Conservation (phyloP, 192 early-diverging fungal genomes). For the Ambispora gerdemannii region DNA sequence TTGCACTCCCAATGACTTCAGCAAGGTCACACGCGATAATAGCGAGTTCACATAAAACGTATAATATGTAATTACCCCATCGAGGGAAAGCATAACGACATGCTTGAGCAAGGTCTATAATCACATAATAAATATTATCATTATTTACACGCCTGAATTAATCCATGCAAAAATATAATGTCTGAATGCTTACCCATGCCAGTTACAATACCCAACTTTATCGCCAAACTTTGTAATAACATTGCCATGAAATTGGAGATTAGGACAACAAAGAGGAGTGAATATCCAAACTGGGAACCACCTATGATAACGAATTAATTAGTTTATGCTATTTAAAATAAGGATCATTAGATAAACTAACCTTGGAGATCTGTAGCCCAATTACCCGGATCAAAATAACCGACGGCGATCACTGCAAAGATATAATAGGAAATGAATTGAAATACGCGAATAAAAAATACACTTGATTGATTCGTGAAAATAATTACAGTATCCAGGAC, state of each 20-base stretch:
- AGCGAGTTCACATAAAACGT: slow-evolving; percentile 68
- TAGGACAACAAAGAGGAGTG: slow-evolving; percentile 69
- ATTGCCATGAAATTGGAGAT: slow-evolving; percentile 74
- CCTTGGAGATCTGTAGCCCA: slow-evolving; percentile 78
- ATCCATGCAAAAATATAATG: too few relatives aligned
- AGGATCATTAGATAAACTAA: slow-evolving; percentile 5
- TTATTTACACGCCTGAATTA: too few relatives aligned
- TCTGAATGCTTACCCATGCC: slow-evolving; percentile 46
- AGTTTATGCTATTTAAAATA: neutral
- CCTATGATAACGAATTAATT: slow-evolving; percentile 41
- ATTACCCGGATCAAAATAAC: slow-evolving; percentile 81
- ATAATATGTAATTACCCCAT: slow-evolving; percentile 61
- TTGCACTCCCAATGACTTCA: slow-evolving; percentile 81
- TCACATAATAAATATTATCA: too few relatives aligned
- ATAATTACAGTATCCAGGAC: slow-evolving; percentile 46
- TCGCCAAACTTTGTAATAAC: slow-evolving; percentile 70
- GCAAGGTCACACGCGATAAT: slow-evolving; percentile 83
- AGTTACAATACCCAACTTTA: slow-evolving; percentile 74
- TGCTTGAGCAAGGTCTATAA: slow-evolving; percentile 64
- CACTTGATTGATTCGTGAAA: neutral
- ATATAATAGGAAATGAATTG: neutral
- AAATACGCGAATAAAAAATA: neutral
- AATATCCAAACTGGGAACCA: slow-evolving; percentile 73
- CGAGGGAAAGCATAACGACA: slow-evolving; percentile 61
- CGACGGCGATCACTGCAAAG: slow-evolving; percentile 52